Evolutionary conservation across 2,329 filamentous ascomycete genomes (phyloP).

Genomic region (Lecanosticta acicola): DNA sequence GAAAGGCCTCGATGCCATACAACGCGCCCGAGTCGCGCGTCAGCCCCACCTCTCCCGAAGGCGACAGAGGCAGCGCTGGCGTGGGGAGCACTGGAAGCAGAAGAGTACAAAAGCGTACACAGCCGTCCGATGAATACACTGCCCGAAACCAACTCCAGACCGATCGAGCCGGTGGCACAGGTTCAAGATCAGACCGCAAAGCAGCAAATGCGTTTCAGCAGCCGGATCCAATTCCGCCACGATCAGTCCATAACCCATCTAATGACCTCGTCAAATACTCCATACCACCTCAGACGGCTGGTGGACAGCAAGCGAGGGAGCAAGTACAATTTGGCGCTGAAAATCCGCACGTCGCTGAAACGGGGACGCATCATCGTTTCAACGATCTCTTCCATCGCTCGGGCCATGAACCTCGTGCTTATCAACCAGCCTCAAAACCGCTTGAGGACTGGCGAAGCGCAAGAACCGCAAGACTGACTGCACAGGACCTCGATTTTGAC

Average conservation of each 20-base stretch:
- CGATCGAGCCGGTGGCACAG: conserved; percentile 31
- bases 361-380: conserved; percentile 30
- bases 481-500: conserved; percentile 41
- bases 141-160: conserved; percentile 35
- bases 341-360: neutral
- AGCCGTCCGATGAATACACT: conserved; percentile 10
- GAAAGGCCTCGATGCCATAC: conserved; percentile 19
- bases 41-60: conserved; percentile 19
- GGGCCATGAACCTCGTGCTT: conserved; percentile 43
- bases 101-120: conserved; percentile 26
- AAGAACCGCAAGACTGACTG: conserved; percentile 35
- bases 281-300: conserved; percentile 35
- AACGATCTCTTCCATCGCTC: conserved; percentile 38
- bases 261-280: conserved; percentile 28
- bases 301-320: conserved; percentile 34
- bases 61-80: conserved; percentile 7
- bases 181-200: conserved; percentile 25
- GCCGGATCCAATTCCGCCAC: conserved; percentile 31
- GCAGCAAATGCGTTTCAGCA: conserved; percentile 34
- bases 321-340: conserved; percentile 35
- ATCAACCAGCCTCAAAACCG: conserved; percentile 51
- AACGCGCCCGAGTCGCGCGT: conserved; percentile 16
- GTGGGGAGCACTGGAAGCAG: conserved; percentile 34
- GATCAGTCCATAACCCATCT: conserved; percentile 16
- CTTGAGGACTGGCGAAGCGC: conserved; percentile 52